These are phyloP conservation scores for Saitozyma sp. DNA, from an alignment of 768 basidiomycete genomes.

Conservation along the genomic window DNA sequence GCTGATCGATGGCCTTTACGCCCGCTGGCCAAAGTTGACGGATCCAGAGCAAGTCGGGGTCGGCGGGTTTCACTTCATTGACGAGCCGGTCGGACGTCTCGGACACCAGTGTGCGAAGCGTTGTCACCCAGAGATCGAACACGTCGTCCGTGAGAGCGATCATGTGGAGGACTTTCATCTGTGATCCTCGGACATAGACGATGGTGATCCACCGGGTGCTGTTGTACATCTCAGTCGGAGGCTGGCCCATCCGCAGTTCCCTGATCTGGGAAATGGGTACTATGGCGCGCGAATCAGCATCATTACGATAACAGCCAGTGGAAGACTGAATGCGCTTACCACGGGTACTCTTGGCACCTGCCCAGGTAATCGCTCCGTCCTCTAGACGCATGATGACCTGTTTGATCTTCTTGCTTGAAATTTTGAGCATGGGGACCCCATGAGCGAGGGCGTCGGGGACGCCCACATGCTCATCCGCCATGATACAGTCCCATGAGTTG, in stretches of 20 bases:
- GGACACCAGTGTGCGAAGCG: constrained; percentile 62
- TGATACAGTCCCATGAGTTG: constrained; percentile 4
- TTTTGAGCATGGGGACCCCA: constrained; percentile 69
- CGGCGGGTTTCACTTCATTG: constrained; percentile 32
- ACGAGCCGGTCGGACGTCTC: constrained; percentile 36
- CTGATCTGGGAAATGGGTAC: constrained; percentile 85
- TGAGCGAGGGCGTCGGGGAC: constrained; percentile 24
- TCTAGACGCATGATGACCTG: constrained; percentile 70
- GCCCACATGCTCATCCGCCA: not conserved
- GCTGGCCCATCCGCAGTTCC: constrained; percentile 73
- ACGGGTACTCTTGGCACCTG: constrained; percentile 21
- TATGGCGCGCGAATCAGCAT: constrained; percentile 45
- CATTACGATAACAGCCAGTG: not conserved
- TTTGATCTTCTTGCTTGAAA: constrained; percentile 75
- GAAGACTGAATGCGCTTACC: constrained; percentile 19
- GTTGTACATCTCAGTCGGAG: constrained; percentile 57
- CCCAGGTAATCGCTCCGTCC: constrained; percentile 59
- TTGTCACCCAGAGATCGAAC: constrained; percentile 65
- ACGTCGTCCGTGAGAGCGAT: constrained; percentile 68
- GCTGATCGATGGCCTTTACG: constrained; percentile 31
- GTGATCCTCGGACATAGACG: constrained; percentile 64
- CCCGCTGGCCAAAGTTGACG: constrained; percentile 46
- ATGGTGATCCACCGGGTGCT: constrained; percentile 80
- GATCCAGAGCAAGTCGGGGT: constrained; percentile 45
- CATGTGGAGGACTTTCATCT: constrained; percentile 78